Percentiles rank a stretch among this genome's conserved stretches.
Evolutionary conservation across 805 yeast species (phyloP).

Genomic region (Yarrowia alimentaria): DNA sequence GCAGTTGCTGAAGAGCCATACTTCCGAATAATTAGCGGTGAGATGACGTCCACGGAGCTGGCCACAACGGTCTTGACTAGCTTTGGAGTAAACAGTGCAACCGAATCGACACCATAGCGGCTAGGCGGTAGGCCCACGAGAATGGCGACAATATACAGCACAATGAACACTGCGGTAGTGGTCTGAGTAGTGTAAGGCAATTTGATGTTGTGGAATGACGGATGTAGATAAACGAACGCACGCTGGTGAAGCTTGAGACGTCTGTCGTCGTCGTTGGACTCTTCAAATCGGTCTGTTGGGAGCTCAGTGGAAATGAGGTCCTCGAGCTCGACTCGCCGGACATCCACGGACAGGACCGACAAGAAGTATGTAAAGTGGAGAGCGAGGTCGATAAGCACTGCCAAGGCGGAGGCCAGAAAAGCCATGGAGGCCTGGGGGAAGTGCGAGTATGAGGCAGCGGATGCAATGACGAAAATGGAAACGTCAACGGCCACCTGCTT

Average conservation of each 20-base stretch:
- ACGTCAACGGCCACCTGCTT: constrained; percentile 40
- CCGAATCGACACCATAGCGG: constrained; percentile 19
- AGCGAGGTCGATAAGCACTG: constrained; percentile 57
- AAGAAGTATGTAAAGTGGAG: constrained; percentile 64
- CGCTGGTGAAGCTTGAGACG: constrained; percentile 20
- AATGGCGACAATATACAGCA: constrained; percentile 18
- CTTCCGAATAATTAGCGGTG: constrained; percentile 21
- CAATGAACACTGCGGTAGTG: constrained; percentile 9
- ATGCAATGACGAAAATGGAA: constrained; percentile 25
- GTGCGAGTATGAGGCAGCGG: constrained; percentile 8
- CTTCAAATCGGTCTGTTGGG: constrained; percentile 9
- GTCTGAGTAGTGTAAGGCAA: constrained; percentile 12
- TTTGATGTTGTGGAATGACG: constrained; percentile 16
- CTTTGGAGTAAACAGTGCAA: constrained; percentile 12
- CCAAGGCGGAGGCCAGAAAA: constrained; percentile 48
- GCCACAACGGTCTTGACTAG: constrained; percentile 1
- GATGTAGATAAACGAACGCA: constrained; percentile 14
- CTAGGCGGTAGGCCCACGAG: constrained; percentile 17
- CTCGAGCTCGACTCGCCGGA: constrained; percentile 59
- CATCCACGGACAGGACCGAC: constrained; percentile 65
- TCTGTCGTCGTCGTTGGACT: constrained; percentile 16
- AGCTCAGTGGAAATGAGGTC: constrained; percentile 43
- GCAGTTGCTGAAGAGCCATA: constrained; percentile 16
- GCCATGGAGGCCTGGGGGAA: constrained; percentile 42
- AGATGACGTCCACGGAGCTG: constrained; percentile 2